A percentile compares a stretch with the other conserved stretches of the same genome.
phyloP scores from a whole-genome alignment of 345 rosid genomes.

The Hevea brasiliensis region DNA sequence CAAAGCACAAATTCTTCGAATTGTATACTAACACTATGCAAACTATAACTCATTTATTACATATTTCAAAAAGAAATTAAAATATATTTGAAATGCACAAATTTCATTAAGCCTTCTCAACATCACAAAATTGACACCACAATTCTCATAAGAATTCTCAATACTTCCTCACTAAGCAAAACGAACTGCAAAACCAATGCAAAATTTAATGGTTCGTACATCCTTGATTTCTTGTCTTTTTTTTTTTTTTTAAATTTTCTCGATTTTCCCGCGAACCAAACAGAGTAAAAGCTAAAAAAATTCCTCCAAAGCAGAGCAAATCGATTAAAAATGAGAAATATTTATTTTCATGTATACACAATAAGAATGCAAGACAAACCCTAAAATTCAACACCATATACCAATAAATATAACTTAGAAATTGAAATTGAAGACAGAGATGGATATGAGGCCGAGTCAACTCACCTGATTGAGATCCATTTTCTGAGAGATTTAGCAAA shows the following conservation, averaged over 20 bases:
- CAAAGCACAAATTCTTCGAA: not conserved
- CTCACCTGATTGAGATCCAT: conserved; percentile 53
- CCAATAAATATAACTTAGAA: not conserved
- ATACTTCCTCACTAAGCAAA: too few species aligned
- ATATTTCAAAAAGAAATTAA: not conserved
- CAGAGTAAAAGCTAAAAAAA: not conserved
- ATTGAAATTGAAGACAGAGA: not conserved
- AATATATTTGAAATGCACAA: too few species aligned
- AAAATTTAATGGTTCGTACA: not conserved
- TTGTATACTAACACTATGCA: not conserved
- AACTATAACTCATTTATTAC: not conserved
- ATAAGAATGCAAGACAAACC: not conserved
- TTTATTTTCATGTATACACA: not conserved
- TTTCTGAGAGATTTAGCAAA: not conserved
- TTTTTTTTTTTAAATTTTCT: not conserved
- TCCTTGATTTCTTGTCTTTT: not conserved
- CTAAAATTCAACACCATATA: not conserved
- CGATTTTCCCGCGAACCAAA: not conserved
- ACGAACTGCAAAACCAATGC: too few species aligned
- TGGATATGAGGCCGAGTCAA: conserved; percentile 3
- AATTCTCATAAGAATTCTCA: too few species aligned
- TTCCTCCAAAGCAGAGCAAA: not conserved
- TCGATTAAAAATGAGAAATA: not conserved
- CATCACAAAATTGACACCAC: too few species aligned
- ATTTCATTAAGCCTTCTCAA: too few species aligned